Percentiles rank a stretch among this genome's conserved stretches.
phyloP scores from a whole-genome alignment of 108 stramenopile species.

The Hondaea fermentalgiana region DNA sequence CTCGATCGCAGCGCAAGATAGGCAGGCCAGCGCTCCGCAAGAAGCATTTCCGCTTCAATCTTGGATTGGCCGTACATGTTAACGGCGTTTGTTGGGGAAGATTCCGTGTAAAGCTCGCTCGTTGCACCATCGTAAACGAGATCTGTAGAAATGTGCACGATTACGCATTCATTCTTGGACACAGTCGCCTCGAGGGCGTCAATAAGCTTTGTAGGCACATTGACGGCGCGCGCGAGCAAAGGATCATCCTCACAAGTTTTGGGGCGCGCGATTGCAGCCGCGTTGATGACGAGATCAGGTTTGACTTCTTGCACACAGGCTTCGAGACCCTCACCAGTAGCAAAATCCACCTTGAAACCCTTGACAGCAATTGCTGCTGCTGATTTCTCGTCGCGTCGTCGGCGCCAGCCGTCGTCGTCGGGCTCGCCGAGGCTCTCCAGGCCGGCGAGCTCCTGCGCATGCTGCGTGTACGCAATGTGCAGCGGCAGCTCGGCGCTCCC shows the following conservation, averaged over 20 bases:
- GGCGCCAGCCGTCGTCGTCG: too few relatives aligned
- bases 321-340: neutral
- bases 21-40: neutral
- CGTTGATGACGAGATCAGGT: neutral
- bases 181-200: neutral
- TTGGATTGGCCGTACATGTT: conserved; percentile 4
- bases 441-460: too few relatives aligned
- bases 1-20: neutral
- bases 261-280: neutral
- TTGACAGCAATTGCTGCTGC: neutral
- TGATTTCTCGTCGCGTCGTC: too few relatives aligned
- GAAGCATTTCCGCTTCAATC: neutral
- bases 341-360: neutral
- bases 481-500: too few relatives aligned
- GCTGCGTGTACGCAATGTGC: too few relatives aligned
- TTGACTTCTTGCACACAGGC: neutral
- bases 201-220: neutral
- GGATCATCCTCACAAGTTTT: neutral
- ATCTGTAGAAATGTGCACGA: neutral
- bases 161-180: neutral
- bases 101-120: neutral
- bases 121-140: neutral
- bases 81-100: neutral
- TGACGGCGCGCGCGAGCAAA: neutral
- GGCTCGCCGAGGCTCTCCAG: neutral